These are phyloP conservation scores for Phytophthora nicotianae DNA, from an alignment of 352 stramenopile species.

Conservation along the genomic window DNA sequence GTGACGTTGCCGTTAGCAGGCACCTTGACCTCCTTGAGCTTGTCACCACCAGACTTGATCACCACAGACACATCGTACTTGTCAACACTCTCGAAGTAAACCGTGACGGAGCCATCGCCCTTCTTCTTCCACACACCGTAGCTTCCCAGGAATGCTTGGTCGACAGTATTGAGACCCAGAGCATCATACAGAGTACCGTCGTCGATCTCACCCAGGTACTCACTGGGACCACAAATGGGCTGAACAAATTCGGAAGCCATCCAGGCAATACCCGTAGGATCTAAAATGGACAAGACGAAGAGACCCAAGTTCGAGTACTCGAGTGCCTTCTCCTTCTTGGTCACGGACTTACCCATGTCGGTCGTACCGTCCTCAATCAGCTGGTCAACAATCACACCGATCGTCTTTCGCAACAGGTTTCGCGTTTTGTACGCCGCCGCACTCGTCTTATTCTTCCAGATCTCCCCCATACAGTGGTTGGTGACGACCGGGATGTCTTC, in stretches of 20 bases:
- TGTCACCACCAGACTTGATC: conserved; percentile 37
- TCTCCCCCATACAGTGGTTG: conserved; percentile 43
- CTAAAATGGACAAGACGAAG: conserved; percentile 47
- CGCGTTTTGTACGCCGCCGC: conserved; percentile 23
- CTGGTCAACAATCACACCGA: conserved; percentile 39
- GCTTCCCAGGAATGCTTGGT: conserved; percentile 48
- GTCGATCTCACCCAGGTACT: conserved; percentile 55
- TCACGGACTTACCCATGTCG: conserved; percentile 32
- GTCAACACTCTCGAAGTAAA: conserved; percentile 37
- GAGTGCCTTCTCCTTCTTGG: conserved; percentile 29
- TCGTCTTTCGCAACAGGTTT: conserved; percentile 34
- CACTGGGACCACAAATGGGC: conserved; percentile 57
- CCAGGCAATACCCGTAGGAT: conserved; percentile 52
- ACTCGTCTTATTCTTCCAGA: conserved; percentile 30
- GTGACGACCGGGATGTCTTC: conserved; percentile 30
- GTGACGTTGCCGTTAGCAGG: conserved; percentile 15
- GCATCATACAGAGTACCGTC: conserved; percentile 46
- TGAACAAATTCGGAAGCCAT: conserved; percentile 60
- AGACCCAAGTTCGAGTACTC: conserved; percentile 41
- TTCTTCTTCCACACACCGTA: conserved; percentile 51
- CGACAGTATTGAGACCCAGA: conserved; percentile 43
- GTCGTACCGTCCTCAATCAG: conserved; percentile 33
- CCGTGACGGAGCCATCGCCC: conserved; percentile 33
- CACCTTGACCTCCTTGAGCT: conserved; percentile 26
- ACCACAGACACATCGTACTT: conserved; percentile 24